These are phyloP conservation scores for Umbelopsis sp. DNA, from an alignment of 192 early-diverging fungal species.

Conservation along the genomic window DNA sequence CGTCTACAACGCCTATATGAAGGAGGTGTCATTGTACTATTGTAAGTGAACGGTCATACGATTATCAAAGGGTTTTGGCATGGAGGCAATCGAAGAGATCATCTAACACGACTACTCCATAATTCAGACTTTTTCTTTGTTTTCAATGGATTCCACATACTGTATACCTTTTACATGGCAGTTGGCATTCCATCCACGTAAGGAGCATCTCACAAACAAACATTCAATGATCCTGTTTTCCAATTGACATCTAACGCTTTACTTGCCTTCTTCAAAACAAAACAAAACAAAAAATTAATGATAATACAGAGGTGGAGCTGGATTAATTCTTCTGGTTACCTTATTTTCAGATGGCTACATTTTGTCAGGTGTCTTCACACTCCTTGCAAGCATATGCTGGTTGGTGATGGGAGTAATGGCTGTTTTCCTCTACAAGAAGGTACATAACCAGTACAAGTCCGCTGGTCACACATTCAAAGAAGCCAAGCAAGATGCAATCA, in stretches of 20 bases:
- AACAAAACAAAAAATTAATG: too few relatives aligned
- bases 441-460: slow-evolving; percentile 67
- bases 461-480: slow-evolving; percentile 73
- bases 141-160: slow-evolving; percentile 84
- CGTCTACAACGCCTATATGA: slow-evolving; percentile 85
- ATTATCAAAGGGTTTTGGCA: not conserved
- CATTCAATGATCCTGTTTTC: not conserved
- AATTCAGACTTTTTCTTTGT: slow-evolving; percentile 73
- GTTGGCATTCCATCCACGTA: slow-evolving; percentile 82
- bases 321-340: slow-evolving; percentile 77
- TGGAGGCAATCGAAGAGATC: too few relatives aligned
- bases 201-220: slow-evolving; percentile 17
- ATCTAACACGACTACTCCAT: not conserved
- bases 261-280: too few relatives aligned
- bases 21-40: slow-evolving; percentile 85
- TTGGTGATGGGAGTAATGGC: slow-evolving; percentile 39
- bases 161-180: slow-evolving; percentile 82
- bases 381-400: slow-evolving; percentile 57
- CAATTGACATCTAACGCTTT: too few relatives aligned
- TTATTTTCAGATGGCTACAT: slow-evolving; percentile 72
- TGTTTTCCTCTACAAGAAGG: slow-evolving; percentile 48
- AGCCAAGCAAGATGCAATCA: slow-evolving; percentile 53
- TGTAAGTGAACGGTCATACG: slow-evolving; percentile 44
- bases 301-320: slow-evolving; percentile 65
- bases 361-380: slow-evolving; percentile 59